Evolutionary conservation across 169 alveolate genomes (phyloP).

Genomic region (Plasmodium chabaudi): DNA sequence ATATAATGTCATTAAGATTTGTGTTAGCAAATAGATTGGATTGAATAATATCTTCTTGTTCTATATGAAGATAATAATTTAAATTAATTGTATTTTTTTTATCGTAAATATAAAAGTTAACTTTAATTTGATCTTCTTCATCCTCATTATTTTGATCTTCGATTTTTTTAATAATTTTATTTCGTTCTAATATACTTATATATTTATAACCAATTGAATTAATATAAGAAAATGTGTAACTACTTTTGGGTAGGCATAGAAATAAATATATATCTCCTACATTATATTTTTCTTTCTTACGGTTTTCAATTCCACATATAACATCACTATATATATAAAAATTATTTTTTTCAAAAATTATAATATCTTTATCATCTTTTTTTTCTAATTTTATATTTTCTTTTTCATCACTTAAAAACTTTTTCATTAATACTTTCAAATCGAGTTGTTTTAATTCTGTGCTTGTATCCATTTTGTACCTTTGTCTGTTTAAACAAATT

Average conservation of each 20-base stretch:
- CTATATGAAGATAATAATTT: constrained; percentile 30
- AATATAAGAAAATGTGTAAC: constrained; percentile 82
- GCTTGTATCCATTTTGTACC: not conserved
- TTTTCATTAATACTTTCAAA: constrained; percentile 47
- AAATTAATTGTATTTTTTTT: constrained; percentile 25
- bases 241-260: constrained; percentile 74
- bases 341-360: constrained; percentile 64
- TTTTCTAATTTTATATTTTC: constrained; percentile 45
- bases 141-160: constrained; percentile 76
- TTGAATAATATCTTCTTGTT: constrained; percentile 27
- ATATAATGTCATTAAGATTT: constrained; percentile 9
- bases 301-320: constrained; percentile 74
- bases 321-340: constrained; percentile 53
- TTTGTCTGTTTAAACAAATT: no score
- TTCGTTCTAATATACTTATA: constrained; percentile 83
- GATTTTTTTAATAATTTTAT: constrained; percentile 78
- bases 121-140: constrained; percentile 49
- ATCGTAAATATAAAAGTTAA: constrained; percentile 54
- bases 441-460: constrained; percentile 36
- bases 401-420: constrained; percentile 41
- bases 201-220: constrained; percentile 84
- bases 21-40: constrained; percentile 17
- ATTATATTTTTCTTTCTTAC: constrained; percentile 68
- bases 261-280: constrained; percentile 66
- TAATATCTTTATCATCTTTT: constrained; percentile 50